Evolutionary conservation across 73 alveolate species (phyloP), one percentile per base, ranked within the genome.

Genomic region (Blepharisma stoltei): DNA sequence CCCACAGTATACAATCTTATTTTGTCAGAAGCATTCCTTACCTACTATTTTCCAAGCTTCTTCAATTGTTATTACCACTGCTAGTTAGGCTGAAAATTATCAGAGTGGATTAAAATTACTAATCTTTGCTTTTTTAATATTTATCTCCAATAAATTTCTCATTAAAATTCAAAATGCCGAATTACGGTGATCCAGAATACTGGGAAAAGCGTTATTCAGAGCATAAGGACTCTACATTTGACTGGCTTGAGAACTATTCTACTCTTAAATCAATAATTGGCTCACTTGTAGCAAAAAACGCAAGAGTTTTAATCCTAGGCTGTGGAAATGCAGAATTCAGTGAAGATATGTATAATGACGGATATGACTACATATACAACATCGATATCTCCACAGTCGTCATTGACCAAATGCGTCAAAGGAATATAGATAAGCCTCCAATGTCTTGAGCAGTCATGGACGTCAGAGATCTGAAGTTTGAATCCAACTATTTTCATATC

Each of bases 381-480:
- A 80, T 80, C 20, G 87, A 80, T 69, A 48, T 80, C 45, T 50
- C 77, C 1, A 75, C 66, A 47, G 69, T 60, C 18, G 87, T 75
- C 3, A 80, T 80, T 23, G 78, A 79, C 1, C 46, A 45, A 25
- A 79, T 79, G 87, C 68, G n/a, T n/a, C 76, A 66, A 46, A 9
- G 49, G 20, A 45, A 80, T 54, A 44, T 67, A 80, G 87, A 80
- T 54, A 71, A 80, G 78, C 76, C 78, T 3, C 89, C 77, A 44
- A 88, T 91, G 94, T 71, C 55, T 4, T 91, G 81, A 78, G 93
- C 86, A 68, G 95, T 91, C 6, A 91, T 91, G 97, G 95, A 91
- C 67, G 91, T 81, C 46, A 55, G 95, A 5, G 89, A 92, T 50
- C 20, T 88, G 65, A 71, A 67, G 71, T 92, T 67, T 81, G 84